Conservation (phyloP, 129 eudicot genomes). For the Glebionis coronaria region DNA sequence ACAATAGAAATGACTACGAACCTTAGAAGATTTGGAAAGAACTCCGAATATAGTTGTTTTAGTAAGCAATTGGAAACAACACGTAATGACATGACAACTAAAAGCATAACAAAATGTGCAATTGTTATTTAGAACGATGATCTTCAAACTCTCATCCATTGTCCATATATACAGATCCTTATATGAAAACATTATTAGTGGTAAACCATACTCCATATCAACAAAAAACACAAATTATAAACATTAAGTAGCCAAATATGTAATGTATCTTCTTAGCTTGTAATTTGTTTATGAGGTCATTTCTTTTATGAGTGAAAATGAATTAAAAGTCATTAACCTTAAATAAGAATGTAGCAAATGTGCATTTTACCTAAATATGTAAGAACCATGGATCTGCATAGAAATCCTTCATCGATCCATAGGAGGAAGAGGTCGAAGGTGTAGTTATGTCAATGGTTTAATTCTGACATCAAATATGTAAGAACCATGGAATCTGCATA, state of each 20-base stretch:
- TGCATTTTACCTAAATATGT: constrained; percentile 68
- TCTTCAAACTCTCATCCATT: constrained; percentile 95
- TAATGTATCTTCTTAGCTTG: not conserved
- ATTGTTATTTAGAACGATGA: constrained; percentile 86
- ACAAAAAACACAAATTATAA: not conserved
- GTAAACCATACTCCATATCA: constrained; percentile 74
- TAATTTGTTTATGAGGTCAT: constrained; percentile 3
- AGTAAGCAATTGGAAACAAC: no score
- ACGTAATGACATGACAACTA: constrained; percentile 88
- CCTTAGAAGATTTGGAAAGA: no score
- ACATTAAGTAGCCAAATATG: not conserved
- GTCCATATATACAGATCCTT: constrained; percentile 96
- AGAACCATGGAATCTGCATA: no score
- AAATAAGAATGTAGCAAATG: constrained; percentile 8
- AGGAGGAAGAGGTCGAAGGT: constrained; percentile 88
- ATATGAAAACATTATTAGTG: constrained; percentile 84
- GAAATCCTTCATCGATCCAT: constrained; percentile 92
- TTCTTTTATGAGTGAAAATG: not conserved
- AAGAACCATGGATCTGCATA: constrained; percentile 95
- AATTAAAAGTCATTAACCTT: not conserved
- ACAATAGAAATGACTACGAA: no score
- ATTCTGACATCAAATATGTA: constrained; percentile 77
- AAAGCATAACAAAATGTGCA: constrained; percentile 97
- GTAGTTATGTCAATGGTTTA: constrained; percentile 74
- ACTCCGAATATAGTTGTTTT: no score